phyloP scores from a whole-genome alignment of 2,329 filamentous ascomycete species.

The Beauveria bassiana region DNA sequence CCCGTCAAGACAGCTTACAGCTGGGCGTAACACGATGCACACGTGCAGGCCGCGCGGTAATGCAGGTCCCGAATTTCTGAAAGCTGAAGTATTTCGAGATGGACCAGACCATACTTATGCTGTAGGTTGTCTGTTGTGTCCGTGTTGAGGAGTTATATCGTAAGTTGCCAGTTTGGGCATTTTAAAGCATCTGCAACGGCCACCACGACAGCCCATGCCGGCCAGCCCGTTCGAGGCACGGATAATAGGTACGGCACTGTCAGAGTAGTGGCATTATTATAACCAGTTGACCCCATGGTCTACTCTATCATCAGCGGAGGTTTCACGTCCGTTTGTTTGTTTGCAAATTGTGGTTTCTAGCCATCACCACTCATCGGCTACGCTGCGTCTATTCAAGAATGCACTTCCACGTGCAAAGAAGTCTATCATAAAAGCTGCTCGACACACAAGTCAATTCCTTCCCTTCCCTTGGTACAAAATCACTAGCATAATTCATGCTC shows the following conservation, averaged over 20 bases:
- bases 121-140: no score
- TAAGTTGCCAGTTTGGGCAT: neutral
- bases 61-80: neutral
- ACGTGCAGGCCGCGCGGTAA: neutral
- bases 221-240: neutral
- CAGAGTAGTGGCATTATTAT: neutral
- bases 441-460: constrained; percentile 46
- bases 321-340: no score
- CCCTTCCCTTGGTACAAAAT: constrained; percentile 43
- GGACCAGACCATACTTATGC: neutral
- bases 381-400: neutral
- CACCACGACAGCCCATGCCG: neutral
- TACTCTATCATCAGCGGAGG: no score
- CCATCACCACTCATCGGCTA: neutral
- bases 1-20: neutral
- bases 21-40: neutral
- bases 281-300: neutral
- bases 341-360: neutral
- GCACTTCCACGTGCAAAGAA: constrained; percentile 58
- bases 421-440: constrained; percentile 70
- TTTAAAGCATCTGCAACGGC: neutral
- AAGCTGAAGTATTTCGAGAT: neutral
- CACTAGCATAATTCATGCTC: constrained; percentile 93
- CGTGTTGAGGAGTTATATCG: no score
- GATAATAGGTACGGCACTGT: neutral